Conservation (phyloP, 257 asterid species). For the Ilex aquifolium region DNA sequence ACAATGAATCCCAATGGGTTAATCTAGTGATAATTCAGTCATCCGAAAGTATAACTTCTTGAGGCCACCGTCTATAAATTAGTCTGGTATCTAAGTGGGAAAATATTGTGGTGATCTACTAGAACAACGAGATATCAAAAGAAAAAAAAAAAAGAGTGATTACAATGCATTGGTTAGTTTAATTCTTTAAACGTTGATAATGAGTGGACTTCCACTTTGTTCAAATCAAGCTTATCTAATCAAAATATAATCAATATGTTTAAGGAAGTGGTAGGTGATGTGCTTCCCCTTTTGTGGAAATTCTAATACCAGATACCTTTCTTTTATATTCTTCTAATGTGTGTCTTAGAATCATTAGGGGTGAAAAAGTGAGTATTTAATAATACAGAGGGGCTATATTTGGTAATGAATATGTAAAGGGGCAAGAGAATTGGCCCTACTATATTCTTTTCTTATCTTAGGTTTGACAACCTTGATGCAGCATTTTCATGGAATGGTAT, state of each 20-base stretch:
- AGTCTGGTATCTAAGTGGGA: no score
- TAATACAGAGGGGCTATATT: constrained; percentile 30
- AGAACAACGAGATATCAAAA: no score
- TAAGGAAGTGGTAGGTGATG: constrained; percentile 20
- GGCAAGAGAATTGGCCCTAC: constrained; percentile 28
- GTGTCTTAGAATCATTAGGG: constrained; percentile 15
- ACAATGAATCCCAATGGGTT: no score
- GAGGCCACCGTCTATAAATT: no score
- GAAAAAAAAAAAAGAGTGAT: no score
- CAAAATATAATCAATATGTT: constrained; percentile 14
- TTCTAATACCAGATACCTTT: not conserved
- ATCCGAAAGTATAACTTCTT: no score
- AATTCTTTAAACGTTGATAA: not conserved
- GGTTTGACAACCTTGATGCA: constrained; percentile 38
- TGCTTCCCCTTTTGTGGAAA: constrained; percentile 13
- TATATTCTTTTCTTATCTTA: not conserved
- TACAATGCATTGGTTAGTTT: no score
- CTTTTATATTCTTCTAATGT: not conserved
- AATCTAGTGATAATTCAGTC: no score
- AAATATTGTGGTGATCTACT: no score
- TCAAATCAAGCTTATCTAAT: constrained; percentile 25
- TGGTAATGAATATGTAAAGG: constrained; percentile 33
- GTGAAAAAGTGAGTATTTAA: constrained; percentile 15
- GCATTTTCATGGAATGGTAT: constrained; percentile 23
- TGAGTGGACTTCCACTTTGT: not conserved